Conservation (phyloP, 139 green algal species). For the Coelastrella sp. region DNA sequence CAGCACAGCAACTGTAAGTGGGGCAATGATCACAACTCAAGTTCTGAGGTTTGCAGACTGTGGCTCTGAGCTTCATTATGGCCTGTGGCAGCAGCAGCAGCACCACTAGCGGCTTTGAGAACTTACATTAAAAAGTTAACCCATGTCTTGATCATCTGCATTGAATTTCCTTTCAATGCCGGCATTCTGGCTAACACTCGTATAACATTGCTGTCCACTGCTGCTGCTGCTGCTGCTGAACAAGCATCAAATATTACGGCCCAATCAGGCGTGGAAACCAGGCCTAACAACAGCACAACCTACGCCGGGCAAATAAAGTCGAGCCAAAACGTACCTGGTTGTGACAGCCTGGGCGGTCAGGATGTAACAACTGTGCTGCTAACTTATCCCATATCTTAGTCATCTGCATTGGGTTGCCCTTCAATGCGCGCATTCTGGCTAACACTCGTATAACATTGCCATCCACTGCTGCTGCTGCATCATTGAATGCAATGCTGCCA, state of each 20-base stretch:
- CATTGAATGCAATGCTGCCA: slow-evolving; percentile 89
- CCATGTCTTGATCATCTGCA: slow-evolving; percentile 17
- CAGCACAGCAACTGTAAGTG: too few species aligned
- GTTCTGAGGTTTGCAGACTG: background rate
- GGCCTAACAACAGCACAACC: background rate
- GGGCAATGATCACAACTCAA: too few species aligned
- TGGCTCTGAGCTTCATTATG: background rate
- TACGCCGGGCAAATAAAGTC: background rate
- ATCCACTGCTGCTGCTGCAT: slow-evolving; percentile 87
- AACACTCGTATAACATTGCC: slow-evolving; percentile 96
- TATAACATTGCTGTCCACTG: slow-evolving; percentile 88
- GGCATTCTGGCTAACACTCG: slow-evolving; percentile 81
- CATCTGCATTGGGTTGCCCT: slow-evolving; percentile 55
- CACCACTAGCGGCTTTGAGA: too few species aligned
- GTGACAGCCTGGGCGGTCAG: slow-evolving; percentile 86
- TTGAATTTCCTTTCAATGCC: slow-evolving; percentile 61
- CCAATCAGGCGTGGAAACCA: too few species aligned
- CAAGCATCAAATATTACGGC: too few species aligned
- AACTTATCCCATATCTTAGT: slow-evolving; percentile 49
- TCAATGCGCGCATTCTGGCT: slow-evolving; percentile 67
- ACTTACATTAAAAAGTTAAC: slow-evolving; percentile 58
- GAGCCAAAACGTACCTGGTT: slow-evolving; percentile 82
- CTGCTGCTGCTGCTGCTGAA: too few species aligned
- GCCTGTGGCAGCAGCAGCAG: too few species aligned
- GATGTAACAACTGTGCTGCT: slow-evolving; percentile 78